phyloP scores from a whole-genome alignment of 306 rosid species.

The Cucurbita ficifolia region DNA sequence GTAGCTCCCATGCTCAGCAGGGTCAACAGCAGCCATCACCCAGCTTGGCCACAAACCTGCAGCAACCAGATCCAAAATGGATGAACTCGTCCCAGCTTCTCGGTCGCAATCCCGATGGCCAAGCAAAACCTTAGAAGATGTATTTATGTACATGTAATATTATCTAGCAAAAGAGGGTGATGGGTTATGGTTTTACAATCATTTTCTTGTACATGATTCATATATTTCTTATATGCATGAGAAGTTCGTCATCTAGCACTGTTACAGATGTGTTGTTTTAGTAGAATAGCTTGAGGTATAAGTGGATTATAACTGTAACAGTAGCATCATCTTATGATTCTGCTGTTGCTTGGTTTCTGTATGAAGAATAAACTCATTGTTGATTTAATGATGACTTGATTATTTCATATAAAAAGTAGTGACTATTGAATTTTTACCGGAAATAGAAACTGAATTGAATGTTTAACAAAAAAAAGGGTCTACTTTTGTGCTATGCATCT shows the following conservation, averaged over 20 bases:
- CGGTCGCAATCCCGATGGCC: constrained; percentile 38
- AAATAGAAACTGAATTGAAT: no score
- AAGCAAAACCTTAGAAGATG: constrained; percentile 9
- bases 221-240: background rate
- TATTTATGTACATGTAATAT: constrained; percentile 21
- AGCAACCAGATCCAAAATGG: constrained; percentile 24
- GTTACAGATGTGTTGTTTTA: background rate
- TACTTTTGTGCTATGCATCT: no score
- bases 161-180: background rate
- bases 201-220: constrained; percentile 1
- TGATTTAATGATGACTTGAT: no score
- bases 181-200: background rate
- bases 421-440: no score
- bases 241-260: background rate
- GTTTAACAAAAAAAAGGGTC: no score
- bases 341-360: background rate
- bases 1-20: constrained; percentile 32
- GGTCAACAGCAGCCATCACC: constrained; percentile 34
- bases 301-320: background rate
- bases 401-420: no score
- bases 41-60: constrained; percentile 27
- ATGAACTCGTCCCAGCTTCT: constrained; percentile 33
- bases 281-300: background rate
- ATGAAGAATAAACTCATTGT: no score
- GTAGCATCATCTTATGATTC: background rate